Conservation (phyloP, 768 basidiomycete genomes). For the Macrolepiota albuminosa region DNA sequence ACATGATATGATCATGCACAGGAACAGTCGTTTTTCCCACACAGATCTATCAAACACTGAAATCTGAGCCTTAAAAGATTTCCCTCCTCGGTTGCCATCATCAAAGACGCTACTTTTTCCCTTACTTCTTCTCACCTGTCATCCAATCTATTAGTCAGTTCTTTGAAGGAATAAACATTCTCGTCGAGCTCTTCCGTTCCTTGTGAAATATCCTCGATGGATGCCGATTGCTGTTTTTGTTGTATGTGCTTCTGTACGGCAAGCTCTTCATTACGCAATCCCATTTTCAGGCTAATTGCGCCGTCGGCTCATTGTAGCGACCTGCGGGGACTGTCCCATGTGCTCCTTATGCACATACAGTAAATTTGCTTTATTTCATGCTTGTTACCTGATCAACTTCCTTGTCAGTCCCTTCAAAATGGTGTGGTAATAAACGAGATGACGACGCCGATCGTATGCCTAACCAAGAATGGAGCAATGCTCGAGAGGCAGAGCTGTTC, state of each 20-base stretch:
- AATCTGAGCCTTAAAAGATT: not conserved
- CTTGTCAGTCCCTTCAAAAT: slow-evolving; percentile 11
- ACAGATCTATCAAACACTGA: not conserved
- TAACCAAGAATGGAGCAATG: not conserved
- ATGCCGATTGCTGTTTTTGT: slow-evolving; percentile 7
- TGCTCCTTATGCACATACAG: slow-evolving; percentile 9
- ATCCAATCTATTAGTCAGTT: not conserved
- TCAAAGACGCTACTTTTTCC: not conserved
- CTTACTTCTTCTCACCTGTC: not conserved
- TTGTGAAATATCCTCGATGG: slow-evolving; percentile 3
- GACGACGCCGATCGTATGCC: not conserved
- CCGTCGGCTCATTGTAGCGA: not conserved
- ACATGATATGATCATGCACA: not conserved
- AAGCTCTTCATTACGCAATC: not conserved
- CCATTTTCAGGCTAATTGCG: not conserved
- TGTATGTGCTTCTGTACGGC: slow-evolving; percentile 10
- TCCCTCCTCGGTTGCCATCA: not conserved
- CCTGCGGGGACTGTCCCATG: slow-evolving; percentile 7
- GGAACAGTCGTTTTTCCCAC: not conserved
- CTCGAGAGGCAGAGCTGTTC: slow-evolving; percentile 11
- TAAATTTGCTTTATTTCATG: not conserved
- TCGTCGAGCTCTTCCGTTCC: not conserved
- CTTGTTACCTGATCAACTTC: not conserved
- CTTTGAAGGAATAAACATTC: not conserved
- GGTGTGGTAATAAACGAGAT: slow-evolving; percentile 8